Evolutionary conservation across 306 rosid genomes (phyloP).

Genomic region (Phaseolus lunatus): DNA sequence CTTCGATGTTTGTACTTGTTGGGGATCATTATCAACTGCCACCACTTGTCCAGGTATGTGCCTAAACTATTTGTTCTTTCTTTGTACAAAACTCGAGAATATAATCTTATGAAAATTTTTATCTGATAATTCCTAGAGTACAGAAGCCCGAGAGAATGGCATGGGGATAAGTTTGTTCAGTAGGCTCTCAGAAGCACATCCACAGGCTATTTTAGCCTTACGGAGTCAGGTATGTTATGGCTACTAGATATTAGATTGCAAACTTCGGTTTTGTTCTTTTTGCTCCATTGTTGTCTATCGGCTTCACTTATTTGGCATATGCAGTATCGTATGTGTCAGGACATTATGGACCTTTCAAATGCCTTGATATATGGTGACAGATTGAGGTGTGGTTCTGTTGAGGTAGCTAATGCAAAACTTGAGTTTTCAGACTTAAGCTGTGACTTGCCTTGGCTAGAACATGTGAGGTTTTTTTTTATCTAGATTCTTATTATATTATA

Average conservation of each 20-base stretch:
- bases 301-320: constrained; percentile 46
- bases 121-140: constrained; percentile 60
- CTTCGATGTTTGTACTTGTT: constrained; percentile 88
- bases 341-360: constrained; percentile 91
- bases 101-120: constrained; percentile 2
- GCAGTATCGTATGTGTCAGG: constrained; percentile 96
- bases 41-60: constrained; percentile 84
- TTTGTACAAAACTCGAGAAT: background rate
- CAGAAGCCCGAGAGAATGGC: constrained; percentile 94
- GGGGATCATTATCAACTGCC: constrained; percentile 98
- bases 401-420: constrained; percentile 78
- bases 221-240: constrained; percentile 79
- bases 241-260: constrained; percentile 24
- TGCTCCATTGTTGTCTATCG: constrained; percentile 27
- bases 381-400: constrained; percentile 88
- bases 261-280: constrained; percentile 36
- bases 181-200: constrained; percentile 95
- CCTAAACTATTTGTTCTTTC: constrained; percentile 24
- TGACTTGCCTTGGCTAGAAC: constrained; percentile 72
- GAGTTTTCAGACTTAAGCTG: constrained; percentile 55
- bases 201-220: constrained; percentile 85
- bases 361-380: constrained; percentile 90
- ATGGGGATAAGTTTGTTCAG: constrained; percentile 92
- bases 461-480: constrained; percentile 57
- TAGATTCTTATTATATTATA: constrained; percentile 32